These are phyloP conservation scores for Scedosporium apiospermum DNA, from an alignment of 2,329 filamentous ascomycete species.

Conservation along the genomic window DNA sequence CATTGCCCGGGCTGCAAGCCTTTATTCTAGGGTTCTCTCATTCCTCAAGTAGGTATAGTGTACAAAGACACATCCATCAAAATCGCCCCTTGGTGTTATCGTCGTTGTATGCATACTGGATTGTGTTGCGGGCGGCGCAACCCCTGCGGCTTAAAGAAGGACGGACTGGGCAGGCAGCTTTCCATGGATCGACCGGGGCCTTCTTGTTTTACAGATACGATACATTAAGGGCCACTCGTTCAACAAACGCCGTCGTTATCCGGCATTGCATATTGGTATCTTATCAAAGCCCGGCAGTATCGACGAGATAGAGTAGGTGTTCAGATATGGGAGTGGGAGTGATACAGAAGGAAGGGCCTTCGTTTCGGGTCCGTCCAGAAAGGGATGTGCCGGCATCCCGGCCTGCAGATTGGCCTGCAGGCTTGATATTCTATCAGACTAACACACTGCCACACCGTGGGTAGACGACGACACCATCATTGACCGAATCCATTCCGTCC, in stretches of 20 bases:
- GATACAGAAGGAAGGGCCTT: not conserved
- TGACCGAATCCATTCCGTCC: not conserved
- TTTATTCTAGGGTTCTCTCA: no score
- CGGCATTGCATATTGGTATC: not conserved
- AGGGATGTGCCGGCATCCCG: not conserved
- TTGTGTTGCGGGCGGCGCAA: not conserved
- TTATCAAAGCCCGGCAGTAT: not conserved
- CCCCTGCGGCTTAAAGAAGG: not conserved
- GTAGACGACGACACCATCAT: not conserved
- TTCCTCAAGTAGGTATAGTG: no score
- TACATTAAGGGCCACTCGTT: no score
- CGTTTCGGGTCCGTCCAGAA: not conserved
- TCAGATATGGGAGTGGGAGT: not conserved
- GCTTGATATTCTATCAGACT: no score
- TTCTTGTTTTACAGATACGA: no score
- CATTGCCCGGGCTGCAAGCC: no score
- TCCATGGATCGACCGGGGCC: not conserved
- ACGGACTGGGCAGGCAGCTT: not conserved
- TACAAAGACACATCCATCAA: no score
- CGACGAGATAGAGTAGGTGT: not conserved
- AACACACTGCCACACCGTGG: not conserved
- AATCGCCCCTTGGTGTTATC: not conserved
- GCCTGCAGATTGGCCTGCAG: not conserved
- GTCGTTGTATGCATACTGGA: not conserved
- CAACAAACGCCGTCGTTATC: not conserved